Base-by-base conservation (phyloP, 2,329 filamentous ascomycete species). In the Davidsoniella neocaledoniae region DNA sequence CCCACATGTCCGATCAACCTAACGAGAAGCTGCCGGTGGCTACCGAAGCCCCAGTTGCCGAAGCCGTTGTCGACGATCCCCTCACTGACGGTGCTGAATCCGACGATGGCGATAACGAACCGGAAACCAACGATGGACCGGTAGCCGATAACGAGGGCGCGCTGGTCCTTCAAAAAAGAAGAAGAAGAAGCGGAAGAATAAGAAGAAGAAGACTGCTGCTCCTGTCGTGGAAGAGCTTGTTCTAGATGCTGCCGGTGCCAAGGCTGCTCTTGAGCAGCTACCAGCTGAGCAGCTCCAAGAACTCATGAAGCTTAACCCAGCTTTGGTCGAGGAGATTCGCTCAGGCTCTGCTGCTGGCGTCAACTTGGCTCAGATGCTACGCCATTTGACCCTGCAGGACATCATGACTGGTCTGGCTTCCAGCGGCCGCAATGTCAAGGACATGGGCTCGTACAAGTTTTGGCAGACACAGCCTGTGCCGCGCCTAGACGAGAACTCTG, bases 391-490 rank as follows among this genome's bases (percentile, higher is more conserved):
- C 55, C 67, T 85, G 50, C 74, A 79, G 60, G 80, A 86, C 55
- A 76, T 85, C 60, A 76, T 86, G 73, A 84, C 82, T 1, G 81
- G 82, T 0, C 65, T 85, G 59, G 82, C 87, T 14, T 71, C 85
- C 6, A 79, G 77, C 54, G 84, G 83, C 50, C 93, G 91, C 72
- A 94, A 94, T 60, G 81, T 79, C 58, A 95, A 94, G 69, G 88
- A 95, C 61, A 94, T 95, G 86, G 87, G 82, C 5, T 85, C 81
- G 52, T 95, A 96, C 73, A 95, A 94, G 67, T 98, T 98, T 69
- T 98, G 91, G 91, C 81, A 86, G 64, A 98, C 91, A 43, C 91
- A 98, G 65, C 91, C 91, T 1, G 91, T 98, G 53, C 84, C 85
- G 46, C 81, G 81, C 60, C 94, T 96, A 60, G 81, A 75, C 58